Evolutionary conservation across 805 yeast genomes (phyloP).

Genomic region (Saccharomycopsis sp.): DNA sequence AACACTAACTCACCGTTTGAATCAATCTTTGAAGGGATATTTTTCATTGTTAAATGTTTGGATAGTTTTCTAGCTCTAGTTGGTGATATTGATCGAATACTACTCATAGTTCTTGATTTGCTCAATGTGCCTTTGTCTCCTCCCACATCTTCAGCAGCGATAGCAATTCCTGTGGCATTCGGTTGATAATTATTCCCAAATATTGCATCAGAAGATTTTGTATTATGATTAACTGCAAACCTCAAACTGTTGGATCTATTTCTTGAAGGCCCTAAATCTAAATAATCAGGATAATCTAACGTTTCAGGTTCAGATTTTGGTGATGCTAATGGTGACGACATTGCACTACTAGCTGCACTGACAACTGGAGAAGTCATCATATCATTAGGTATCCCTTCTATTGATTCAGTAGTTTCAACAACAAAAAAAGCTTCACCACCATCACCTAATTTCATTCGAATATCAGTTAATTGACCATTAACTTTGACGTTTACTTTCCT

Average conservation of each 20-base stretch:
- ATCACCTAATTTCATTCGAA: conserved; percentile 95
- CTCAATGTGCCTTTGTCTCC: conserved; percentile 8
- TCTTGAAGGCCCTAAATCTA: conserved; percentile 14
- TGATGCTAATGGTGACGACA: conserved; percentile 25
- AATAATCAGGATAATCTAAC: conserved; percentile 29
- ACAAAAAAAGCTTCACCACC: conserved; percentile 98
- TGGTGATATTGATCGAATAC: conserved; percentile 19
- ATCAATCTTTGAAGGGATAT: conserved; percentile 83
- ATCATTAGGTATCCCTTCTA: conserved; percentile 60
- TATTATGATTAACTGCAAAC: background rate
- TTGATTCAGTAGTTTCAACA: conserved; percentile 66
- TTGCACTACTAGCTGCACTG: conserved; percentile 60
- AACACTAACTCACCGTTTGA: conserved; percentile 83
- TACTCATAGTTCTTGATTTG: conserved; percentile 17
- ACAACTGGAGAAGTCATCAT: conserved; percentile 83
- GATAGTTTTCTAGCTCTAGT: conserved; percentile 53
- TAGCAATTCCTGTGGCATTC: background rate
- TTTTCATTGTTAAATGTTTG: conserved; percentile 54
- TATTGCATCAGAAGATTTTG: conserved; percentile 2
- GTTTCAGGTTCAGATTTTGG: conserved; percentile 18
- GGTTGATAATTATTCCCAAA: background rate
- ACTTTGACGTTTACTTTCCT: conserved; percentile 87
- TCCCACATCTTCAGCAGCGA: background rate
- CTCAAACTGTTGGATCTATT: conserved; percentile 4
- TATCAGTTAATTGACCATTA: conserved; percentile 70